These are phyloP conservation scores for Agaricus subrufescens DNA, from an alignment of 768 basidiomycete genomes.

Conservation along the genomic window DNA sequence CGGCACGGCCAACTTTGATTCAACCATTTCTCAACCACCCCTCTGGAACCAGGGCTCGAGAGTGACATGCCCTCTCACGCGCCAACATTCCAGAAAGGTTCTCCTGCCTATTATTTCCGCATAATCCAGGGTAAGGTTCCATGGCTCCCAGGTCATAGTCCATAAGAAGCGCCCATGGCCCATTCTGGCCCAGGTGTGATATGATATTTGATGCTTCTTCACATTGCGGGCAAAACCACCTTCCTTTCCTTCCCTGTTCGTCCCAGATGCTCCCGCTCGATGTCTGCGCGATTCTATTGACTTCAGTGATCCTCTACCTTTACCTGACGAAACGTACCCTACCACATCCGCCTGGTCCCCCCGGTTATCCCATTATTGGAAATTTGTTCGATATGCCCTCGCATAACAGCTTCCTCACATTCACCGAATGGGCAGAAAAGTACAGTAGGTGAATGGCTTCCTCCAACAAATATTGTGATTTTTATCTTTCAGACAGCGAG, in stretches of 20 bases:
- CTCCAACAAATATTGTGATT: not conserved
- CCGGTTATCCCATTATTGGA: slow-evolving; percentile 8
- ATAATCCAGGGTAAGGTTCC: not conserved
- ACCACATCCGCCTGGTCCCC: slow-evolving; percentile 7
- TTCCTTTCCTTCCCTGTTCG: not conserved
- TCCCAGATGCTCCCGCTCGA: not conserved
- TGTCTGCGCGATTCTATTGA: not conserved
- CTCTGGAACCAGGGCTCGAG: too few species aligned
- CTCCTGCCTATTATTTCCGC: not conserved
- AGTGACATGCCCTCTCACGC: too few species aligned
- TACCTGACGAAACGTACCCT: not conserved
- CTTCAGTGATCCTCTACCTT: not conserved
- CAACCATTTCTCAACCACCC: too few species aligned
- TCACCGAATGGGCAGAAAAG: slow-evolving; percentile 8
- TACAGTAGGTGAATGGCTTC: slow-evolving; percentile 4
- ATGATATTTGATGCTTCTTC: not conserved
- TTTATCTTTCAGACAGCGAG: slow-evolving; percentile 8
- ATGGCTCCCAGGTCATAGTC: not conserved
- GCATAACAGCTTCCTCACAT: slow-evolving; percentile 1
- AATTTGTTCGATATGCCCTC: slow-evolving; percentile 10
- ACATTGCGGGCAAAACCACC: not conserved
- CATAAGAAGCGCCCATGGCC: not conserved
- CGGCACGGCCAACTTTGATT: too few species aligned
- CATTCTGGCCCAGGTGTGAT: not conserved
- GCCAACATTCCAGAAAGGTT: not conserved